phyloP scores from a whole-genome alignment of 179 eudicot genomes.

The Beta lomatogona region DNA sequence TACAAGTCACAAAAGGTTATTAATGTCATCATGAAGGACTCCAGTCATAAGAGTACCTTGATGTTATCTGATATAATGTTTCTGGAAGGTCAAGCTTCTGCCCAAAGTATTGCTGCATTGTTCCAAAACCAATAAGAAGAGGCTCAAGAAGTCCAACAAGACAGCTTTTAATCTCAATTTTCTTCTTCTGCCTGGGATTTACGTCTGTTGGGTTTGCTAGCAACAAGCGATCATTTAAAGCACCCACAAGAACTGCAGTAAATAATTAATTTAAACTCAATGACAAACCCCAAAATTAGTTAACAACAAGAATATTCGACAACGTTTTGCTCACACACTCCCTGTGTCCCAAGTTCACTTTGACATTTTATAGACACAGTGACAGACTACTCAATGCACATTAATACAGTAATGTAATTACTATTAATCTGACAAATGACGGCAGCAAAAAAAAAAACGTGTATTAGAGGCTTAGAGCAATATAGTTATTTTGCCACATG shows the following conservation, averaged over 20 bases:
- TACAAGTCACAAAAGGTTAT: neutral
- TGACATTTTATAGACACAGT: neutral
- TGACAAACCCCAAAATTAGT: neutral
- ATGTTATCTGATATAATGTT: constrained; percentile 87
- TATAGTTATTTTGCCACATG: neutral
- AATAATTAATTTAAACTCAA: neutral
- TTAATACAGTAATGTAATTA: too few species aligned
- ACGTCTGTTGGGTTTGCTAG: constrained; percentile 84
- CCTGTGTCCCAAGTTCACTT: neutral
- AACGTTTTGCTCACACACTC: neutral
- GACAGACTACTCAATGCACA: neutral
- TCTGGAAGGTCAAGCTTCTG: constrained; percentile 97
- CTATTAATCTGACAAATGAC: neutral
- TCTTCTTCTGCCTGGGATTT: constrained; percentile 91
- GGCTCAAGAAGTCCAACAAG: constrained; percentile 94
- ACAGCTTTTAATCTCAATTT: constrained; percentile 79
- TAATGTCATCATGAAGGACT: constrained; percentile 12
- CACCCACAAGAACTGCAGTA: constrained; percentile 85
- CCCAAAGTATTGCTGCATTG: constrained; percentile 93
- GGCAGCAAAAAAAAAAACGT: neutral
- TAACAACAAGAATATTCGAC: neutral
- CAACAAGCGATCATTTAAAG: constrained; percentile 89
- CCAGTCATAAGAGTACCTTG: constrained; percentile 53
- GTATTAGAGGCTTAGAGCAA: neutral
- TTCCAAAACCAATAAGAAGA: constrained; percentile 50